These are phyloP conservation scores for Tetracladium maxilliforme DNA, from an alignment of 2,329 filamentous ascomycete species.

Conservation along the genomic window DNA sequence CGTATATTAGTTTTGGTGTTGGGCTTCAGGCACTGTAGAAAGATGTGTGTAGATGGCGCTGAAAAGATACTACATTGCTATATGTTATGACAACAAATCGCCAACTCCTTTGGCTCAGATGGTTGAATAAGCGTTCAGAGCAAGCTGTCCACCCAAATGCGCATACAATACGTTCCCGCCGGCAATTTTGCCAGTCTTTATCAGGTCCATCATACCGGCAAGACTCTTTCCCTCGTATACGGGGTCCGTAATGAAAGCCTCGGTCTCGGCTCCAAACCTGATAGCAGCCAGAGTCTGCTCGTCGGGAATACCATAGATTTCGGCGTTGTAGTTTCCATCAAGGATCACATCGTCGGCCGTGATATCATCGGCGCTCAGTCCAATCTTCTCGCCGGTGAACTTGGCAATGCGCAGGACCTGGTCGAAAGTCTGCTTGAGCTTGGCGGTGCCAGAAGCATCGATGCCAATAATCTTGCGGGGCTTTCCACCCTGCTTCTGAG, in stretches of 20 bases:
- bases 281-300: constrained; percentile 52
- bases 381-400: constrained; percentile 47
- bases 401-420: constrained; percentile 54
- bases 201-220: constrained; percentile 56
- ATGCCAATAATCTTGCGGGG: constrained; percentile 48
- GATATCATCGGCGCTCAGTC: constrained; percentile 42
- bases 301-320: constrained; percentile 53
- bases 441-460: constrained; percentile 49
- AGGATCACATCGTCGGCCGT: constrained; percentile 46
- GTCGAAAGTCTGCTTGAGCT: constrained; percentile 42
- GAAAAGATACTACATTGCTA: too few species aligned
- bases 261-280: constrained; percentile 49
- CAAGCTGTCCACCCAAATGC: constrained; percentile 56
- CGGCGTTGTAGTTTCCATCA: constrained; percentile 51
- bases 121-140: constrained; percentile 49
- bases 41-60: too few species aligned
- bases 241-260: constrained; percentile 61
- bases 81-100: too few species aligned
- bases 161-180: constrained; percentile 57
- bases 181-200: constrained; percentile 43
- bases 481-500: constrained; percentile 29
- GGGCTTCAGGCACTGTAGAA: too few species aligned
- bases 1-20: constrained; percentile 11
- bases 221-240: constrained; percentile 67
- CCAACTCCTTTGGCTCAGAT: too few species aligned